Base-by-base conservation (phyloP, 345 rosid genomes). In the Corymbia maculata region DNA sequence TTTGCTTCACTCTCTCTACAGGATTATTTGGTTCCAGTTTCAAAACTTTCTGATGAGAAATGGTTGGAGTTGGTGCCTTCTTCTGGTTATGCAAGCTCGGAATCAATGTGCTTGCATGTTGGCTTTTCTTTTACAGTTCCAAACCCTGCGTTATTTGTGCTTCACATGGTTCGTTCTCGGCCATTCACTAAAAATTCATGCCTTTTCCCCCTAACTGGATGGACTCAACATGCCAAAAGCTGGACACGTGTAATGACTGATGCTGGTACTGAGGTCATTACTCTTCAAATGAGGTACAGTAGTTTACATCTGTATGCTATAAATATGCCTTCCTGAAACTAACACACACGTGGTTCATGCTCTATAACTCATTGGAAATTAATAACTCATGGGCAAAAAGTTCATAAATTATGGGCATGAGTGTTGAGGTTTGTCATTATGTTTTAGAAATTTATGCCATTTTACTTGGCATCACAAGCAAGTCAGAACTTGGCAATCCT, bases 211-310 rank as follows among this genome's bases (percentile, higher is more conserved):
- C 88, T 94, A 50, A 57, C 93, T 21, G 92, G 93, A 89, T 94
- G 87, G 91, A 61, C 87, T 51, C 94, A 90, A 86, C 92, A 85
- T 91, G 92, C 89, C 53, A 96, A 94, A 88, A 89, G 90, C 85
- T 52, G 87, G 89, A 94, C 93, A 51, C 88, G 44, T 61, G 90
- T 98, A 50, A 79, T 93, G 89, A 95, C 93, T 90, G 94, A 91
- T 90, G 92, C 91, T 87, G 92, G 92, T 87, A 91, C 93, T 89
- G 96, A 96, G 90, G 86, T 95, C 85, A 93, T 98, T 88, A 94
- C 95, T 86, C 96, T 98, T 79, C 96, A 94, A 89, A 95, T 97
- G 96, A 97, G 99, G 99, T 98, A 95, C 57, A 30, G 84, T 87
- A 26, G 82, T 85, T 90, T 79, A 75, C 68, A 50, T 87, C 90